Evolutionary conservation across 106 monocot species (phyloP).

Genomic region (Dendrobium chrysotoxum): DNA sequence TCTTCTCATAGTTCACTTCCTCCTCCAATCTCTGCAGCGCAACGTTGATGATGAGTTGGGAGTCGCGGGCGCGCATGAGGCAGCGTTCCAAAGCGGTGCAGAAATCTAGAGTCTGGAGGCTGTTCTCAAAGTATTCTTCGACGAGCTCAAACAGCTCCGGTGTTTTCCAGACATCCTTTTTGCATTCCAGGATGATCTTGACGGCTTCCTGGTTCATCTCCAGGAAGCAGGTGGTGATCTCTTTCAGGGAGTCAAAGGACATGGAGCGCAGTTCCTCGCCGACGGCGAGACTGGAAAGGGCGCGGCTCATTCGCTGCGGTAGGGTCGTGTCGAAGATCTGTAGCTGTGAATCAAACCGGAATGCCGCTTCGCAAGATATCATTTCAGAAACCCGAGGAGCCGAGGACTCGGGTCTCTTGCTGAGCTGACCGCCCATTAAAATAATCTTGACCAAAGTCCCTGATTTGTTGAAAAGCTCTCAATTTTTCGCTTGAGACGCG

Average conservation of each 20-base stretch:
- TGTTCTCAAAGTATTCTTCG: constrained; percentile 41
- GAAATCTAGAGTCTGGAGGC: constrained; percentile 32
- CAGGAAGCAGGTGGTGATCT: constrained; percentile 23
- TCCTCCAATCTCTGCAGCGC: constrained; percentile 25
- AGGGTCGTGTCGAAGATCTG: constrained; percentile 15
- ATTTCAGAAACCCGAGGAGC: not conserved
- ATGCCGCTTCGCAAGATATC: not conserved
- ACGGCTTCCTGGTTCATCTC: constrained; percentile 36
- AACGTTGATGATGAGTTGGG: constrained; percentile 19
- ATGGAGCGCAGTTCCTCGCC: constrained; percentile 18
- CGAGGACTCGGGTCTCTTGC: not conserved
- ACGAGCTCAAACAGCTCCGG: constrained; percentile 35
- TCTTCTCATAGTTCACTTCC: constrained; percentile 4
- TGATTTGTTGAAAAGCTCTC: not conserved
- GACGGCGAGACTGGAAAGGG: constrained; percentile 18
- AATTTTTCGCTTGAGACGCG: not conserved
- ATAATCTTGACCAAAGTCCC: not conserved
- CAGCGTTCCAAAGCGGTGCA: constrained; percentile 38
- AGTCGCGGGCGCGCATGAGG: constrained; percentile 33
- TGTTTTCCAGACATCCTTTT: constrained; percentile 35
- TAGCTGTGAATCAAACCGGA: not conserved
- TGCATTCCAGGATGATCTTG: constrained; percentile 30
- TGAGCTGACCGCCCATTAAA: not conserved
- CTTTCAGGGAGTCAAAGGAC: constrained; percentile 35
- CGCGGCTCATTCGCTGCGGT: constrained; percentile 15